phyloP scores from a whole-genome alignment of 2,329 filamentous ascomycete species.

The Magnaporthales sp. region DNA sequence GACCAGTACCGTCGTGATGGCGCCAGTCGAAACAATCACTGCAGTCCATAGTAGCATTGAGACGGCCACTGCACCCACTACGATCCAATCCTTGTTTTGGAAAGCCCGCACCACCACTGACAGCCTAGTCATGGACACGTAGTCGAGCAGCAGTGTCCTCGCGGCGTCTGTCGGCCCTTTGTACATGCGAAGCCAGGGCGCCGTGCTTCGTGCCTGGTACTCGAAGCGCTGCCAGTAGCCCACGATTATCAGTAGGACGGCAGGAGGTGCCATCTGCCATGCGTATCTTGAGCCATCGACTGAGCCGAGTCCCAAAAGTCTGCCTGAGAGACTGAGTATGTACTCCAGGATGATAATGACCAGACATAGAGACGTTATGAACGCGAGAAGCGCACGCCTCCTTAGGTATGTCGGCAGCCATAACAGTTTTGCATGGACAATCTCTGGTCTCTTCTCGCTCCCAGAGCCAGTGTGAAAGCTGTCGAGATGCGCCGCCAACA shows the following conservation, averaged over 20 bases:
- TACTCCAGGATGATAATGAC: constrained; percentile 21
- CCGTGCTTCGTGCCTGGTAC: constrained; percentile 26
- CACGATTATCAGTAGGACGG: constrained; percentile 23
- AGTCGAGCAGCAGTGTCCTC: constrained; percentile 27
- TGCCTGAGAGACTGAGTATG: constrained; percentile 22
- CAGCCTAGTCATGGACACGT: constrained; percentile 19
- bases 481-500: neutral
- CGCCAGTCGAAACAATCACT: constrained; percentile 25
- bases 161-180: constrained; percentile 19
- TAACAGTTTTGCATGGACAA: constrained; percentile 19
- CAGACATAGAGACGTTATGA: constrained; percentile 19
- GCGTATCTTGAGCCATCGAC: constrained; percentile 19
- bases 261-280: constrained; percentile 26
- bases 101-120: constrained; percentile 18
- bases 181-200: constrained; percentile 28
- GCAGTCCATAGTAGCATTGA: constrained; percentile 23
- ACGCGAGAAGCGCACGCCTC: constrained; percentile 20
- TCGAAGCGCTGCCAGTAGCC: constrained; percentile 27
- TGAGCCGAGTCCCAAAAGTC: constrained; percentile 17
- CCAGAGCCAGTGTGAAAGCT: neutral
- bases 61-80: constrained; percentile 17
- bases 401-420: constrained; percentile 28
- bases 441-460: constrained; percentile 12
- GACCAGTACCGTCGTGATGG: constrained; percentile 23
- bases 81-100: constrained; percentile 24